phyloP scores from a whole-genome alignment of 108 stramenopile species.

The Skeletonema potamos region DNA sequence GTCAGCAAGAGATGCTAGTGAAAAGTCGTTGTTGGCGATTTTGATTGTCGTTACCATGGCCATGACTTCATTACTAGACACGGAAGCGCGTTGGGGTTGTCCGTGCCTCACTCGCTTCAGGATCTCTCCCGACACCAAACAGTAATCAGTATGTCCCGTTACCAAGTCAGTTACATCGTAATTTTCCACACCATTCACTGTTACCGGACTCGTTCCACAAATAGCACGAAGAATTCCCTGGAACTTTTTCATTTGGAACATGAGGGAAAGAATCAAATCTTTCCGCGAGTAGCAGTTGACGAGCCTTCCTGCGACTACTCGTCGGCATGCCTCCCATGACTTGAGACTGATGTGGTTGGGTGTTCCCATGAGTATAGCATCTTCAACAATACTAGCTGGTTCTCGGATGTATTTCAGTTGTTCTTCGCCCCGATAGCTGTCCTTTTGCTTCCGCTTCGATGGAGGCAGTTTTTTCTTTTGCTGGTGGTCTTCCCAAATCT shows the following conservation, averaged over 20 bases:
- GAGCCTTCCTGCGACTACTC: conserved; percentile 89
- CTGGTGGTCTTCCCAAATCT: conserved; percentile 73
- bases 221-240: conserved; percentile 69
- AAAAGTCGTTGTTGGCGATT: conserved; percentile 13
- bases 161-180: conserved; percentile 77
- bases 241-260: conserved; percentile 90
- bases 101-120: conserved; percentile 64
- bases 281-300: conserved; percentile 91
- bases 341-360: conserved; percentile 76
- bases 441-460: conserved; percentile 8
- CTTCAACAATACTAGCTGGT: conserved; percentile 88
- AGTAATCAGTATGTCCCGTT: conserved; percentile 74
- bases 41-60: conserved; percentile 37
- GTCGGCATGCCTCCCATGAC: conserved; percentile 86
- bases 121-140: conserved; percentile 61
- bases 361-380: conserved; percentile 85
- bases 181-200: conserved; percentile 75
- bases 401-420: conserved; percentile 66
- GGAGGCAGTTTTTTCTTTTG: conserved; percentile 27
- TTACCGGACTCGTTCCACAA: conserved; percentile 76
- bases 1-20: conserved; percentile 21
- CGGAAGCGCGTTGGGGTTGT: conserved; percentile 54
- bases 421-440: conserved; percentile 23
- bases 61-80: conserved; percentile 13
- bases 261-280: conserved; percentile 90